Percentiles rank a stretch among this genome's conserved stretches.
phyloP scores from a whole-genome alignment of 2,329 filamentous ascomycete species.

The Penicillium sp. region DNA sequence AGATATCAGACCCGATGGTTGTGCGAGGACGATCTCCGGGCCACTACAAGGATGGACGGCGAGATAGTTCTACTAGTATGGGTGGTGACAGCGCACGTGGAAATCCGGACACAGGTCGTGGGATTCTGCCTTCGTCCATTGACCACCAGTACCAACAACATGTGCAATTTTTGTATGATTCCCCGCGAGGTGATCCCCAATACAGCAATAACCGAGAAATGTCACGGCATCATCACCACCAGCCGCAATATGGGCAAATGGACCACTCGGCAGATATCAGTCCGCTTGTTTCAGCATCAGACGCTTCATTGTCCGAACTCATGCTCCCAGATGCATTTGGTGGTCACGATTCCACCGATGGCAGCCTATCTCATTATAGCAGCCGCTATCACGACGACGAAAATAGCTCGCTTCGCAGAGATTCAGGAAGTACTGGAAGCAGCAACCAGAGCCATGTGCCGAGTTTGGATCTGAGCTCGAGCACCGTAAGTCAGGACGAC shows the following conservation, averaged over 20 bases:
- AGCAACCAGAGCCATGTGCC: constrained; percentile 23
- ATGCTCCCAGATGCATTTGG: constrained; percentile 39
- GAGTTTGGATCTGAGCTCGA: constrained; percentile 25
- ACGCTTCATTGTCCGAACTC: constrained; percentile 30
- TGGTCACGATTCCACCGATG: constrained; percentile 37
- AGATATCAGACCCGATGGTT: constrained; percentile 75
- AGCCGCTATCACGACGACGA: constrained; percentile 29
- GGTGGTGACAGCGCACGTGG: constrained; percentile 61
- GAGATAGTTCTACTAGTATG: constrained; percentile 66
- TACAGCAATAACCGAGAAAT: constrained; percentile 27
- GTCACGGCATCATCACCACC: constrained; percentile 13
- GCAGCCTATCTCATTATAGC: constrained; percentile 16
- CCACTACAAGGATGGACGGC: constrained; percentile 69
- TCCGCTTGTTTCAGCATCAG: constrained; percentile 38
- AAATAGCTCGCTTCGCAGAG: constrained; percentile 23
- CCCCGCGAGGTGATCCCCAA: constrained; percentile 27
- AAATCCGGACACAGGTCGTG: constrained; percentile 27
- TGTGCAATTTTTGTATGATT: constrained; percentile 32
- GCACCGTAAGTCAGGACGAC: constrained; percentile 23
- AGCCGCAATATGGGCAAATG: constrained; percentile 31
- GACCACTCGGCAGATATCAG: constrained; percentile 38
- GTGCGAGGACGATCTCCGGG: constrained; percentile 81
- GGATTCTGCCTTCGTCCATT: constrained; percentile 26
- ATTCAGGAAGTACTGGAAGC: constrained; percentile 20
- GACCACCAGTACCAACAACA: constrained; percentile 24